Evolutionary conservation across 495 filamentous ascomycete species (phyloP), one percentile per base, ranked within the genome.

Genomic region (Umbilicaria muhlenbergii): DNA sequence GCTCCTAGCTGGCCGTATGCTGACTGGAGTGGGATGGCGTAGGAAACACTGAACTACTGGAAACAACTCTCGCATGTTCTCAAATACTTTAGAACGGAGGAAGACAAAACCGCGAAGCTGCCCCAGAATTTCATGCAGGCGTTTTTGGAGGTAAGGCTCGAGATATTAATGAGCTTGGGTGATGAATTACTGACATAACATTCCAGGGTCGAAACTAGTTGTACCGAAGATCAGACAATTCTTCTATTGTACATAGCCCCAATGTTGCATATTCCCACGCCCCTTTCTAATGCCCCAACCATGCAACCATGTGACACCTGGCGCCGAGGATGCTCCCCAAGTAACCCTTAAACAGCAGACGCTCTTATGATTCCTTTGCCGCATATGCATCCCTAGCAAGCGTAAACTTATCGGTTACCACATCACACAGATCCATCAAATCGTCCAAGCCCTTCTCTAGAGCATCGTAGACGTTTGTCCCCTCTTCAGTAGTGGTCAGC

Each of bases 1-100:
- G 13, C 21, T 41, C 21, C 11, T 21, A 21, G 19, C 7, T 37
- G 17, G 11, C 11, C 31, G 13, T 11, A 37, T 28, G 33, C 44
- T 44, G 10, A 44, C 13, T 13, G 28, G 8, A 13, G 11, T 1
- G 12, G 24, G 3, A 47, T 43, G 5, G 8, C 11, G 42, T 48
- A 94, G 86, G 91, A 98, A 76, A 96, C 86, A 32, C 74, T 96
- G 68, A 98, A 96, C 65, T 98, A 81, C 75, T 98, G 92, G 91
- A 94, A 94, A 66, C 92, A 96, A 67, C 72, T 89, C 41, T 81
- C 83, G 38, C 91, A 98, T 59, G 75, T 98, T 51, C 83, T 98
- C 72, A 93, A 94, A 57, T 98, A 92, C 66, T 98, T 95, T 73
- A 75, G 86, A 53, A 68, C 77, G 58, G 86, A 94, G 62, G 87